Evolutionary conservation across 1,284 basidiomycete species (phyloP).

Genomic region (Pseudozyma sp.): DNA sequence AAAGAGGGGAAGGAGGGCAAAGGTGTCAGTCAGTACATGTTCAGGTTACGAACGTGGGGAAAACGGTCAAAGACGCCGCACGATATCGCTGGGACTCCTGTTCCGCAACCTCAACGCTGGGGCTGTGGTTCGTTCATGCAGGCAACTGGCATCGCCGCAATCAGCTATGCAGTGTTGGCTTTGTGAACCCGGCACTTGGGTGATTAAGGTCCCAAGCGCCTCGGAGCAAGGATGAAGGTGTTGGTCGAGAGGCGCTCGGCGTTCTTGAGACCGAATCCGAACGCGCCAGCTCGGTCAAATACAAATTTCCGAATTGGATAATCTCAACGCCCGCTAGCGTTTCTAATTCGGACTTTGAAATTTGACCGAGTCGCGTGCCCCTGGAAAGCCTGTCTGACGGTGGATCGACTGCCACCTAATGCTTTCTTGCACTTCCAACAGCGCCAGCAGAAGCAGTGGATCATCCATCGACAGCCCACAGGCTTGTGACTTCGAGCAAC

Average conservation of each 20-base stretch:
- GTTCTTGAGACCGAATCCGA: constrained; percentile 6
- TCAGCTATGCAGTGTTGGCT: no score
- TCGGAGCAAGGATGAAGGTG: constrained; percentile 21
- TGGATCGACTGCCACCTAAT: no score
- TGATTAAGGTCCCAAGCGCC: neutral
- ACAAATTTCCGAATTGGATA: constrained; percentile 10
- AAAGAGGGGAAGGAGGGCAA: neutral
- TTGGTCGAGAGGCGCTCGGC: constrained; percentile 13
- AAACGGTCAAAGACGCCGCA: no score
- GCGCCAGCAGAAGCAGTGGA: constrained; percentile 4
- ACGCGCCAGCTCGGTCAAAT: constrained; percentile 4
- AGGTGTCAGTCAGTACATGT: constrained; percentile 2
- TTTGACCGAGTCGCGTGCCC: constrained; percentile 31
- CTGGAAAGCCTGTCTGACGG: neutral
- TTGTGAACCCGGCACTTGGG: no score
- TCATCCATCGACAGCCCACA: neutral
- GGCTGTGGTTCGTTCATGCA: no score
- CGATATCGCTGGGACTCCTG: no score
- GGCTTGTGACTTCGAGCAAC: no score
- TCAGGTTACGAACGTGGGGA: no score
- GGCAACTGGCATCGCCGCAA: no score
- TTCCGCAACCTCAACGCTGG: no score
- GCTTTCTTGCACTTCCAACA: constrained; percentile 21
- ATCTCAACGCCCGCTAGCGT: constrained; percentile 12
- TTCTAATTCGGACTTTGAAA: constrained; percentile 23